Conservation (phyloP, 2,329 filamentous ascomycete genomes). For the Aureobasidium mangrovei region DNA sequence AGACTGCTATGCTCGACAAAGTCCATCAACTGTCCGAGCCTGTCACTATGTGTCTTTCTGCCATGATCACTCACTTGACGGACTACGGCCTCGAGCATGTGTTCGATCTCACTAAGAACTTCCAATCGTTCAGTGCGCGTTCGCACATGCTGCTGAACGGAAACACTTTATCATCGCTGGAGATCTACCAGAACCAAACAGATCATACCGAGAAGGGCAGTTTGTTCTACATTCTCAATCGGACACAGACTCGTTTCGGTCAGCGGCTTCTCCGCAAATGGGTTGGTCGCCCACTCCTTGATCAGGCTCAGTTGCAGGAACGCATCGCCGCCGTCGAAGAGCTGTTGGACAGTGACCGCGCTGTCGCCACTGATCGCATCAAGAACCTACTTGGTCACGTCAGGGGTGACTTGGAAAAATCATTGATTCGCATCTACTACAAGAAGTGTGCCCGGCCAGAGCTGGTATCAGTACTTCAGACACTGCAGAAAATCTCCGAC, state of each 20-base stretch:
- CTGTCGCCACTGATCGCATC: conserved; percentile 61
- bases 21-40: conserved; percentile 76
- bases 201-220: conserved; percentile 79
- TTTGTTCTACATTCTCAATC: conserved; percentile 90
- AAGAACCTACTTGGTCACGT: conserved; percentile 61
- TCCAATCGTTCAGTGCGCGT: conserved; percentile 85
- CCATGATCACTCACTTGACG: conserved; percentile 88
- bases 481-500: conserved; percentile 69
- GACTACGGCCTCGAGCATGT: conserved; percentile 94
- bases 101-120: conserved; percentile 93
- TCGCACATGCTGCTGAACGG: conserved; percentile 96
- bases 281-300: conserved; percentile 83
- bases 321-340: conserved; percentile 81
- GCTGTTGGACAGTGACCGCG: conserved; percentile 60
- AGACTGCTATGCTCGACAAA: conserved; percentile 65
- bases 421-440: conserved; percentile 92
- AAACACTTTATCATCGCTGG: conserved; percentile 85
- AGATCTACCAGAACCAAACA: conserved; percentile 92
- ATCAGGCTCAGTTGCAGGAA: conserved; percentile 64
- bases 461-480: conserved; percentile 74
- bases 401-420: conserved; percentile 80
- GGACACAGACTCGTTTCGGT: conserved; percentile 83
- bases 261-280: conserved; percentile 84
- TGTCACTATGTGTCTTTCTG: conserved; percentile 84
- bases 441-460: conserved; percentile 89